Base-by-base conservation (phyloP, 2,329 filamentous ascomycete species). In the Fusarium anguioides region DNA sequence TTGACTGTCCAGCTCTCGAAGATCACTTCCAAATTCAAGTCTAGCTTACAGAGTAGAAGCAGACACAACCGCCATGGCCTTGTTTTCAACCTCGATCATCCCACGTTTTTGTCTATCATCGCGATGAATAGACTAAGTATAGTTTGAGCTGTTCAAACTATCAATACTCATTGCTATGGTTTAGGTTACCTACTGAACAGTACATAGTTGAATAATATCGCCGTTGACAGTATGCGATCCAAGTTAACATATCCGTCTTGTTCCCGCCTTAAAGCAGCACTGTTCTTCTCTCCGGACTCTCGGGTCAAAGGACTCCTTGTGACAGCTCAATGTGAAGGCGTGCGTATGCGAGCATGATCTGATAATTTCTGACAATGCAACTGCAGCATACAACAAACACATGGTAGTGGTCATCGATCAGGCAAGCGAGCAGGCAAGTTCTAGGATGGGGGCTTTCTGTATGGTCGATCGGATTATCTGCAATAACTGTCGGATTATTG, bases 1-100 rank as follows among this genome's bases (percentile, higher is more conserved):
- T n/a, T 17, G 31, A 33, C 18, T 59, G 55, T 42, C 41, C 40
- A 54, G 33, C 36, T 52, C 3, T 60, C 17, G 60, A 52, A 57
- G 64, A 68, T 66, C 60, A 60, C 49, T 68, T 60, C 65, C 42
- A 41, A 23, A 53, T 64, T 37, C 20, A 55, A 50, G 36, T 20
- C 33, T 44, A 35, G 59, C 36, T 31, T 21, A n/a, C n/a, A 27
- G 24, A 47, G 45, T 18, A 40, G 23, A n/a, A n/a, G 24, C 24
- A 31, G 29, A 31, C 31, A 61, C 36, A 37, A 51, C 21, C 39
- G 33, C 39, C 20, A 40, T 33, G 20, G 27, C 46, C 40, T 40
- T 47, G 59, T 49, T 57, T 49, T 44, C 29, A 36, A 36, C 31
- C 46, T 35, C 31, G 33, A 31, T 21, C 37, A 46, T 57, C 53